Evolutionary conservation across 257 asterid species (phyloP).

Genomic region (Rhazya stricta): DNA sequence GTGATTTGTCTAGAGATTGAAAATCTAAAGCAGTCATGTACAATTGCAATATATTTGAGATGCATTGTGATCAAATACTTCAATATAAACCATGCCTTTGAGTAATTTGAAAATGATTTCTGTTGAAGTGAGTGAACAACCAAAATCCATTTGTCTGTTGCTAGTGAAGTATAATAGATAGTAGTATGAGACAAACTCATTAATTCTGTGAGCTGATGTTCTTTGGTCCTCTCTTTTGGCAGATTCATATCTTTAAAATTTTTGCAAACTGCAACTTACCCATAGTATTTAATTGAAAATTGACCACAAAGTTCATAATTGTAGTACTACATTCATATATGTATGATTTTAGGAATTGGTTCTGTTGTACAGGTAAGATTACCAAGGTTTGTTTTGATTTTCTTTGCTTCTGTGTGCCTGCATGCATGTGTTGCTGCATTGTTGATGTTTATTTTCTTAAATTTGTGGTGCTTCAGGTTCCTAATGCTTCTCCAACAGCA

Average conservation of each 20-base stretch:
- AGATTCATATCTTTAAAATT: background rate
- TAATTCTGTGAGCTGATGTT: background rate
- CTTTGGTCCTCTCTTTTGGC: background rate
- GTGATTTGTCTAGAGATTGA: background rate
- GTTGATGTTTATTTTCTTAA: background rate
- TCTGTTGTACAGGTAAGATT: background rate
- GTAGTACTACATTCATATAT: background rate
- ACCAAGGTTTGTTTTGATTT: background rate
- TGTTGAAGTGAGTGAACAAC: background rate
- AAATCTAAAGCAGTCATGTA: background rate
- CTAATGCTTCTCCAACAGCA: conserved; percentile 96
- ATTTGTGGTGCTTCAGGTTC: conserved; percentile 47
- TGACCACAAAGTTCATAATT: background rate
- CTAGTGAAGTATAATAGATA: background rate
- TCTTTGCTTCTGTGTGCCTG: background rate
- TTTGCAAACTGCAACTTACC: background rate
- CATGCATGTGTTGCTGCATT: background rate
- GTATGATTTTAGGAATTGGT: background rate
- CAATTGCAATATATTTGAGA: background rate
- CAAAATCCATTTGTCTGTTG: background rate
- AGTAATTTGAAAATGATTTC: background rate
- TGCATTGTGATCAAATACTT: background rate
- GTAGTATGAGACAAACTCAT: background rate
- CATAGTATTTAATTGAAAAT: background rate
- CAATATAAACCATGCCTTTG: background rate